Evolutionary conservation across 805 yeast species (phyloP).

Genomic region (Wilhelminamyces savonicus): DNA sequence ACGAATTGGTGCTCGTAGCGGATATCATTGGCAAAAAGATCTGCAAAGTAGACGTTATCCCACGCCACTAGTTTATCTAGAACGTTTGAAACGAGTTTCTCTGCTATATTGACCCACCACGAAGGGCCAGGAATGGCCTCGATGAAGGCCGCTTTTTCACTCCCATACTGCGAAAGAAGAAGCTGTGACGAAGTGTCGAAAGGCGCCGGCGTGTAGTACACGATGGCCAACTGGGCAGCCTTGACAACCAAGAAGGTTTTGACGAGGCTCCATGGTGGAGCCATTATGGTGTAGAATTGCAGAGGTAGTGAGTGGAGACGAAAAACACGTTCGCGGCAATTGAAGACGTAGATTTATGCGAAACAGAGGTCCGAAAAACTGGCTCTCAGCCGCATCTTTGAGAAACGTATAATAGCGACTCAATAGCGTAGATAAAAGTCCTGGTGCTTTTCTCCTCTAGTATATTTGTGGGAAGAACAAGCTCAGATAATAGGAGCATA

Average conservation of each 20-base stretch:
- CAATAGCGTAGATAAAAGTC: not conserved
- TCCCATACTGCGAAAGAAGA: conserved; percentile 17
- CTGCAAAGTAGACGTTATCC: conserved; percentile 79
- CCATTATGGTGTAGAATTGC: not conserved
- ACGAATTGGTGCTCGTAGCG: conserved; percentile 89
- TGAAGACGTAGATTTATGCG: not conserved
- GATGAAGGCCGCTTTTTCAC: not conserved
- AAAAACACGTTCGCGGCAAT: not conserved
- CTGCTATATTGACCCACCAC: not conserved
- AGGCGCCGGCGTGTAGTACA: conserved; percentile 35
- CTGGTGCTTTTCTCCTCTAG: too few relatives aligned
- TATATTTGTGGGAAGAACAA: too few relatives aligned
- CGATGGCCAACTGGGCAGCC: conserved; percentile 28
- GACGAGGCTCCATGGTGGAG: conserved; percentile 5
- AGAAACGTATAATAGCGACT: not conserved
- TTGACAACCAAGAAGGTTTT: conserved; percentile 25
- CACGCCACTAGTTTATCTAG: conserved; percentile 60
- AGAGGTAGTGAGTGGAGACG: not conserved
- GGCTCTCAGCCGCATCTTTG: not conserved
- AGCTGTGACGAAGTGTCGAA: conserved; percentile 45
- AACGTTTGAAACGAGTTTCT: conserved; percentile 14
- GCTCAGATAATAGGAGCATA: too few relatives aligned
- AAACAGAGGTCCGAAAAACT: not conserved
- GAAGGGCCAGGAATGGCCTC: conserved; percentile 1
- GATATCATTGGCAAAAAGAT: conserved; percentile 43